Conservation (phyloP, 2,329 filamentous ascomycete species). For the Thermothelomyces thermophilus region DNA sequence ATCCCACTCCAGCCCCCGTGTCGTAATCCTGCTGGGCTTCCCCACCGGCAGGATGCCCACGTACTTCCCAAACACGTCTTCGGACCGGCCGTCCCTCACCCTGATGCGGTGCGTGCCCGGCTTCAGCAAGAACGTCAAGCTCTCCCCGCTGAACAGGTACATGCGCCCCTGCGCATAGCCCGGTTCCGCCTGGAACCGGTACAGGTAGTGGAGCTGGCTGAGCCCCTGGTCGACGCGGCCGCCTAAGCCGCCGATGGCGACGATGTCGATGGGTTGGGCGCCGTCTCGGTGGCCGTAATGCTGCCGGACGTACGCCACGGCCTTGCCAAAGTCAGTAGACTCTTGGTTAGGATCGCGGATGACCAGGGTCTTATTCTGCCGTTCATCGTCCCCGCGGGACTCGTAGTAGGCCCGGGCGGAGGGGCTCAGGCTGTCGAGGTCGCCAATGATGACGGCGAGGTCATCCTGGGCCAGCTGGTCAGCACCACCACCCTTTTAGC, state of each 20-base stretch:
- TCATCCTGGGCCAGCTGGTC: slow-evolving; percentile 38
- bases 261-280: slow-evolving; percentile 48
- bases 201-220: slow-evolving; percentile 81
- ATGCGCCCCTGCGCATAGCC: slow-evolving; percentile 50
- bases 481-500: background rate
- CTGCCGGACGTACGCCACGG: slow-evolving; percentile 52
- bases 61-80: slow-evolving; percentile 63
- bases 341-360: slow-evolving; percentile 73
- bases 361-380: slow-evolving; percentile 35
- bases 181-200: slow-evolving; percentile 50
- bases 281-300: slow-evolving; percentile 5
- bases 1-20: slow-evolving; percentile 83
- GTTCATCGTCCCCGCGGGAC: slow-evolving; percentile 29
- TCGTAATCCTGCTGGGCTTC: slow-evolving; percentile 71
- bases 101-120: slow-evolving; percentile 60
- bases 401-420: slow-evolving; percentile 61
- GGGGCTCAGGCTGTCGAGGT: slow-evolving; percentile 74
- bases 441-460: slow-evolving; percentile 73
- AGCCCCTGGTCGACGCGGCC: slow-evolving; percentile 91
- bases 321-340: slow-evolving; percentile 88
- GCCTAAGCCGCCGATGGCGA: slow-evolving; percentile 77
- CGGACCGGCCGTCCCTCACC: slow-evolving; percentile 42
- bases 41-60: slow-evolving; percentile 82
- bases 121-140: slow-evolving; percentile 74
- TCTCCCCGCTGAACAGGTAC: slow-evolving; percentile 75